Evolutionary conservation across 345 rosid genomes (phyloP), one percentile per base, ranked within the genome.

Genomic region (Erodium maritimum): DNA sequence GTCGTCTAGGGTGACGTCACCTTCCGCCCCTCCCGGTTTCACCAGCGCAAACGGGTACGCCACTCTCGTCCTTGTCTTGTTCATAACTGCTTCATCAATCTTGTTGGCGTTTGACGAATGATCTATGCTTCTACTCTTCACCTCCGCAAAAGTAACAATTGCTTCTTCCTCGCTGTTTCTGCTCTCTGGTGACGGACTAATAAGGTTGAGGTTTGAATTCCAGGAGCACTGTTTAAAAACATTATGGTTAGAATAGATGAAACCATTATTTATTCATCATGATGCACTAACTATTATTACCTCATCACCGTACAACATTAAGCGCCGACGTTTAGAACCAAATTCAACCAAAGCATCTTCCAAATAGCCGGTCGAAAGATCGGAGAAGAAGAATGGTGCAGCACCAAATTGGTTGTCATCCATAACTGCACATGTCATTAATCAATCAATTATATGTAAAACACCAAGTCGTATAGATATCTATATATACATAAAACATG

Each of bases 21-120:
- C 89, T 66, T 89, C 96, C 0, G 33, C 33, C 21, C 94, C 96
- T 60, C 99, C 96, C 17, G 99, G 99, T 63, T 93, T 93, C 72
- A 93, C 96, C 71, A 93, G 24, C 53, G 96, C 95, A 69, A 93
- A 93, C 61, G 99, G 99, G 33, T 93, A 89, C 61, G 83, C 95
- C 33, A 86, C 77, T 65, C 82, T 84, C 22, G 2, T 3, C 37
- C 9, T 29, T 29, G 8, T 11, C 37, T 29, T n/a, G n/a, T 69
- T 73, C 77, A 76, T 80, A 68, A 62, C 76, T 65, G 51, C 74
- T 23, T 60, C 23, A 45, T n/a, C 8, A 29, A 29, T 29, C 37
- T 29, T 29, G 37, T 5, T 29, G 37, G 9, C 9, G 37, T 5
- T 29, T 11, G 9, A 29, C 9, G 37, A 0, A 6, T 3, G 37